Conservation (phyloP, 441 rosid species). For the Gossypium gossypioides region DNA sequence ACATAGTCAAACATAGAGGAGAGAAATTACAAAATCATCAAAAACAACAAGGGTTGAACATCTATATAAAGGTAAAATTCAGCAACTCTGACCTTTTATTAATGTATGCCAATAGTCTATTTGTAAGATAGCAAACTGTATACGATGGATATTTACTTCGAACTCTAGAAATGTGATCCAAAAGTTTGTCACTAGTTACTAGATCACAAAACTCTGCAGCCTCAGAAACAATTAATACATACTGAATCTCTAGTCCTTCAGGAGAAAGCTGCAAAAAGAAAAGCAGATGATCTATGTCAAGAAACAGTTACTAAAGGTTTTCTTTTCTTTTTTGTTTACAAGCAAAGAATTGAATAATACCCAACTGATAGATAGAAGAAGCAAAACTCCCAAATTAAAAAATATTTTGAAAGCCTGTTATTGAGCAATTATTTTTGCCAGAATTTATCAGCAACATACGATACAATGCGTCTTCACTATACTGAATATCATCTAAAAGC, state of each 20-base stretch:
- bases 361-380: neutral
- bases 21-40: neutral
- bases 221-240: constrained; percentile 57
- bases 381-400: neutral
- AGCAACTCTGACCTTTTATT: constrained; percentile 51
- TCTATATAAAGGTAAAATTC: neutral
- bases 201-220: constrained; percentile 89
- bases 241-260: constrained; percentile 41
- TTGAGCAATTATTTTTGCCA: neutral
- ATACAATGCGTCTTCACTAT: neutral
- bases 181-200: constrained; percentile 40
- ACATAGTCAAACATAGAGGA: neutral
- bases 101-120: constrained; percentile 70
- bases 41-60: constrained; percentile 9
- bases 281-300: constrained; percentile 16
- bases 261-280: constrained; percentile 47
- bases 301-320: neutral
- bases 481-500: constrained; percentile 4
- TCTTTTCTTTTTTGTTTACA: neutral
- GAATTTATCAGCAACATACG: neutral
- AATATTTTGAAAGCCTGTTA: neutral
- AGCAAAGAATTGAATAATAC: neutral
- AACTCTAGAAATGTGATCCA: constrained; percentile 52
- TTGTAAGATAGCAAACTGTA: constrained; percentile 76
- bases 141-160: constrained; percentile 60